phyloP scores from a whole-genome alignment of 805 yeast genomes.

The Candida parachauliodes region DNA sequence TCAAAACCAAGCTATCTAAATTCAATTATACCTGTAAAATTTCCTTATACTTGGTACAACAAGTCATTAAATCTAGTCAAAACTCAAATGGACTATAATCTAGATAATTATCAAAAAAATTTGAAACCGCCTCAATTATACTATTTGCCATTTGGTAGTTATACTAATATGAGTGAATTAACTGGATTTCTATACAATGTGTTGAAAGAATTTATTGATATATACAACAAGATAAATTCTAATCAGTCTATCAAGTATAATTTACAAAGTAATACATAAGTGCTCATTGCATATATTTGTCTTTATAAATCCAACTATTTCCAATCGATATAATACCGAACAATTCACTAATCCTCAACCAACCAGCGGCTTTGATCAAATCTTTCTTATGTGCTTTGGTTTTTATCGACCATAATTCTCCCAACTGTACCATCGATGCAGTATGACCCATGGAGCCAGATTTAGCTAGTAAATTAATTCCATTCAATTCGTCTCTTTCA shows the following conservation, averaged over 20 bases:
- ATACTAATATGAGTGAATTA: constrained; percentile 31
- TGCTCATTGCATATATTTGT: constrained; percentile 43
- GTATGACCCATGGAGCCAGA: constrained; percentile 66
- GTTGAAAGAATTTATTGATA: constrained; percentile 29
- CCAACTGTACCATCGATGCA: constrained; percentile 68
- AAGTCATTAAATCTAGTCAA: constrained; percentile 14
- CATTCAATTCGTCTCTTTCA: constrained; percentile 50
- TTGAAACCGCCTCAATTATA: constrained; percentile 24
- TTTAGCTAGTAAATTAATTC: constrained; percentile 55
- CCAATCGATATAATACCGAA: constrained; percentile 62
- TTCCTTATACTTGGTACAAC: constrained; percentile 29
- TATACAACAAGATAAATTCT: constrained; percentile 12
- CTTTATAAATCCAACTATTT: constrained; percentile 72
- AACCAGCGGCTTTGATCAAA: constrained; percentile 58
- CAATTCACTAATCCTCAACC: constrained; percentile 63
- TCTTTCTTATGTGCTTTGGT: constrained; percentile 56
- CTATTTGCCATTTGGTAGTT: constrained; percentile 36
- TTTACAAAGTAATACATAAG: constrained; percentile 11
- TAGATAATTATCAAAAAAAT: constrained; percentile 9
- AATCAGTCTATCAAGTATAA: constrained; percentile 10
- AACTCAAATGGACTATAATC: constrained; percentile 10
- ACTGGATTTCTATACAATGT: constrained; percentile 27
- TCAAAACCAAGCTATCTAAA: constrained; percentile 24
- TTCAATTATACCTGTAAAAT: constrained; percentile 24
- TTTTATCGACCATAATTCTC: constrained; percentile 61